A percentile compares a stretch with the other conserved stretches of the same genome.
Conservation (phyloP, 108 stramenopile genomes). For the Parietichytrium sp. region DNA sequence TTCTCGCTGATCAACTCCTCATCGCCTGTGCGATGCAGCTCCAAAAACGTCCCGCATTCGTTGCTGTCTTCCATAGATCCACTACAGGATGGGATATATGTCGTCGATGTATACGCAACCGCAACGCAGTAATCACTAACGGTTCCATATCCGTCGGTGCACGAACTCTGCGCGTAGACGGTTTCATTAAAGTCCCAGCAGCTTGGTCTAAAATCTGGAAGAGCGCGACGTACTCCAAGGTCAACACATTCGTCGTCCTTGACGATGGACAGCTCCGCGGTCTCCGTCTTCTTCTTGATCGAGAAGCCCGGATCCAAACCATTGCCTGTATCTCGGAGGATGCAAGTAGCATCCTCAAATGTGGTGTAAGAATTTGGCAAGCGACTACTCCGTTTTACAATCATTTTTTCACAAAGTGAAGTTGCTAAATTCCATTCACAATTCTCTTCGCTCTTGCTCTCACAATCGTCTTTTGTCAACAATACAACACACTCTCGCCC, state of each 20-base stretch:
- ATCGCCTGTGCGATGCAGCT: conserved; percentile 3
- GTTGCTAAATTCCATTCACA: conserved; percentile 12
- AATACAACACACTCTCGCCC: neutral
- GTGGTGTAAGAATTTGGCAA: neutral
- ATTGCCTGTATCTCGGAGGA: neutral
- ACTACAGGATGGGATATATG: neutral
- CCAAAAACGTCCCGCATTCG: neutral
- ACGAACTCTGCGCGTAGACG: neutral
- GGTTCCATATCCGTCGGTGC: neutral
- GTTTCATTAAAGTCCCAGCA: conserved; percentile 12
- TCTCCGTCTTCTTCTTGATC: neutral
- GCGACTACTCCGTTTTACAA: neutral
- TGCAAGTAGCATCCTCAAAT: neutral
- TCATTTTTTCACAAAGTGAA: neutral
- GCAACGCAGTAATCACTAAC: neutral
- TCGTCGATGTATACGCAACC: neutral
- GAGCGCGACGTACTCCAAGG: neutral
- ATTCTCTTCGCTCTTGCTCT: neutral
- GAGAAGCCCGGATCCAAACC: neutral
- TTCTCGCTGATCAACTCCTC: neutral
- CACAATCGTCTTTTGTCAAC: neutral
- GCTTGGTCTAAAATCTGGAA: neutral
- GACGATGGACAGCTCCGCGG: neutral
- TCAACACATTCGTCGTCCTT: neutral
- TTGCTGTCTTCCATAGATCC: neutral